A percentile compares a stretch with the other conserved stretches of the same genome.
Conservation (phyloP, 192 early-diverging fungal species). For the Mortierella claussenii region DNA sequence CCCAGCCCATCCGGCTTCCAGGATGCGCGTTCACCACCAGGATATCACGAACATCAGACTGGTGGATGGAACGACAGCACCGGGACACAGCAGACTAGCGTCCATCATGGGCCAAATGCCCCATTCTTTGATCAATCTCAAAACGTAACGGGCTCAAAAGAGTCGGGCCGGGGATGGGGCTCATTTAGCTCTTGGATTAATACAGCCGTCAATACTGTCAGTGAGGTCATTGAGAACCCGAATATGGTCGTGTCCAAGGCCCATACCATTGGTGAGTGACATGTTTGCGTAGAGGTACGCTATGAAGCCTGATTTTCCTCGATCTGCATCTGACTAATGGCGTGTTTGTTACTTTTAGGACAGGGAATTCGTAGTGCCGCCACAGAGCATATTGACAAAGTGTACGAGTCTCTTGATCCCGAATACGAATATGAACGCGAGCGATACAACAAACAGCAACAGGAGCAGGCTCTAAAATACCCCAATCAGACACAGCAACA, state of each 20-base stretch:
- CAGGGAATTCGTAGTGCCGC: conserved; percentile 45
- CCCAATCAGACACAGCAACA: too few species aligned
- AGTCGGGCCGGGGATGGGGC: conserved; percentile 25
- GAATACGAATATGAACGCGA: conserved; percentile 45
- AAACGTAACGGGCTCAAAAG: not conserved
- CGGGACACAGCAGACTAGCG: too few species aligned
- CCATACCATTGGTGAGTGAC: conserved; percentile 26
- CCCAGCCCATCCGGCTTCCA: too few species aligned
- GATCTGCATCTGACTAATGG: not conserved
- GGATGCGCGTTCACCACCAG: too few species aligned
- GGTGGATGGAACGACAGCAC: too few species aligned
- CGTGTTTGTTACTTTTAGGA: conserved; percentile 1
- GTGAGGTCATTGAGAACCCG: conserved; percentile 45
- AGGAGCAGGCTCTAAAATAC: too few species aligned
- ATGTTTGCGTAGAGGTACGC: too few species aligned
- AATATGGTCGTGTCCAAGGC: conserved; percentile 47
- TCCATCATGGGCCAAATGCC: too few species aligned
- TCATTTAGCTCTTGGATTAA: conserved; percentile 48
- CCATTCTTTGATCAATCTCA: not conserved
- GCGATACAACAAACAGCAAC: conserved; percentile 8
- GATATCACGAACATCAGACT: too few species aligned
- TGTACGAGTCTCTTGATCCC: conserved; percentile 49
- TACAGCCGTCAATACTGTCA: conserved; percentile 45
- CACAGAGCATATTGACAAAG: conserved; percentile 44
- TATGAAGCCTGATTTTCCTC: too few species aligned